These are phyloP conservation scores for Taxillus chinensis DNA, from an alignment of 164 flowering plant species.

Conservation along the genomic window DNA sequence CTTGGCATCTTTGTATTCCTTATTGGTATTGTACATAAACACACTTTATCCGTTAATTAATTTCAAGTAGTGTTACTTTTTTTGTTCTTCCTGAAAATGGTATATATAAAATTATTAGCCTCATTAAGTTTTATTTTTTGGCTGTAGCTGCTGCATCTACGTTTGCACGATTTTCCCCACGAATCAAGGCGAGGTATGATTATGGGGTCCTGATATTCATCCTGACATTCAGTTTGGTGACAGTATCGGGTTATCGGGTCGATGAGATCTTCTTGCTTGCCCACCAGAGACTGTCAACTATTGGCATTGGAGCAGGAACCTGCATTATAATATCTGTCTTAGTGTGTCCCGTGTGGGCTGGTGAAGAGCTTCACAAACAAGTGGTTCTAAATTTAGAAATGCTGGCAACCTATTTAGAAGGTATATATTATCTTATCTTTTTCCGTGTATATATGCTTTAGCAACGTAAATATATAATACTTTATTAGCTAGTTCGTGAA, in stretches of 20 bases:
- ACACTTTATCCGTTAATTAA: not conserved
- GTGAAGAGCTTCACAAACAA: conserved; percentile 68
- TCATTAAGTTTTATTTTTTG: not conserved
- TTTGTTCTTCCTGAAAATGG: no score
- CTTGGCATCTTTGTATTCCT: conserved; percentile 52
- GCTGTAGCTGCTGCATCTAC: conserved; percentile 48
- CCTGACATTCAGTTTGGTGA: conserved; percentile 62
- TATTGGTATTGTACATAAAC: conserved; percentile 25
- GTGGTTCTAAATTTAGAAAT: conserved; percentile 52
- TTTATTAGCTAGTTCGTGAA: no score
- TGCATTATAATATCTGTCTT: conserved; percentile 45
- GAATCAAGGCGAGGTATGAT: conserved; percentile 60
- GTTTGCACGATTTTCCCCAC: conserved; percentile 56
- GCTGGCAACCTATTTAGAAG: conserved; percentile 61
- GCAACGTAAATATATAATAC: no score
- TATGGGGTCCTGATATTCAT: conserved; percentile 70
- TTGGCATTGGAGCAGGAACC: conserved; percentile 43
- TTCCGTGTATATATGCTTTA: not conserved
- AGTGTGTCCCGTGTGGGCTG: conserved; percentile 85
- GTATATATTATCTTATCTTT: conserved; percentile 6
- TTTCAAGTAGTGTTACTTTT: no score
- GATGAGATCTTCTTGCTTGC: conserved; percentile 49
- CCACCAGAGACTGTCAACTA: conserved; percentile 48
- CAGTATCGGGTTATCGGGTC: conserved; percentile 60
- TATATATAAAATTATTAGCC: no score